Evolutionary conservation across 495 filamentous ascomycete genomes (phyloP), one percentile per base, ranked within the genome.

Genomic region (Aspergillus ellipticus): DNA sequence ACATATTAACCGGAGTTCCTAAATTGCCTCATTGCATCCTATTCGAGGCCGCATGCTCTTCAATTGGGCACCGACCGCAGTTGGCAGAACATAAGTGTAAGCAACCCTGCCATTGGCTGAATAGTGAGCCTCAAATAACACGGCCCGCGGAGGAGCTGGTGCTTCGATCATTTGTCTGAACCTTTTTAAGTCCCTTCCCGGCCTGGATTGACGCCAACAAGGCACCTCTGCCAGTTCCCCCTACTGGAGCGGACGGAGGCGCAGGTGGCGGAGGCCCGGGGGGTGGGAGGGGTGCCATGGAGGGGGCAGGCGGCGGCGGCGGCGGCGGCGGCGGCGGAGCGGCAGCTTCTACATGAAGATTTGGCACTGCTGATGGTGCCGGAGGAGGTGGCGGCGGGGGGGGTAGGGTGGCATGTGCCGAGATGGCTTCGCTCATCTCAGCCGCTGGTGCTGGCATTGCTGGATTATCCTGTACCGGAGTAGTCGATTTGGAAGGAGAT

Each of bases 101-200:
- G n/a, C n/a, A n/a, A n/a, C n/a, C n/a, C n/a, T n/a, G n/a, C n/a
- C n/a, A n/a, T n/a, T n/a, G n/a, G 21, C 2, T 28, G 46, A 16
- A 21, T 13, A 48, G 4, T 16, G 11, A 13, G 6, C n/a, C 29
- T 63, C 55, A 72, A 28, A 89, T 66, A 45, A 96, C 91, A 57
- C 83, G 83, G 19, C 92, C 92, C 42, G 89, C 85, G 42, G 84
- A 74, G 50, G 79, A 70, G 50, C 86, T 82, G 46, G 57, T 69
- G 73, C 92, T 97, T 70, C 84, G 84, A 67, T 97, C 92, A 63
- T 89, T 90, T 19, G 92, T 96, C 70, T 87, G 77, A 33, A 88
- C 86, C 76, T 96, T 96, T 76, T 73, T 88, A 59, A 97, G 75
- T 13, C 82, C 74, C 67, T 69, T 92, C 48, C 92, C 91, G 54